These are phyloP conservation scores for Butyriboletus appendiculatus DNA, from an alignment of 1,284 basidiomycete species.

Conservation along the genomic window DNA sequence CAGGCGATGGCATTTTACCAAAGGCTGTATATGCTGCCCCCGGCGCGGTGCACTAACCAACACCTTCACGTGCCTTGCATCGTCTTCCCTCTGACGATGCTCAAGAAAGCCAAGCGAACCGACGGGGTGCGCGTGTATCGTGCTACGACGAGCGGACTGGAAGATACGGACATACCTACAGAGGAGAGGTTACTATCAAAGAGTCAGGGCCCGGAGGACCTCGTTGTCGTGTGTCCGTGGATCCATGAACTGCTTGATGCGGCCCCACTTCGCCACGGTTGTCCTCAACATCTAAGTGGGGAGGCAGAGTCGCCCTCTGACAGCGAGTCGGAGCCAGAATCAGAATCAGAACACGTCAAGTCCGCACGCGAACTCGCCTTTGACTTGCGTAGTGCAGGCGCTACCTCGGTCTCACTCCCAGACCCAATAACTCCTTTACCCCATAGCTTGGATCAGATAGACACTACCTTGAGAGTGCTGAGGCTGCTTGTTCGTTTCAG, in stretches of 20 bases:
- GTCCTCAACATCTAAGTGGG: neutral
- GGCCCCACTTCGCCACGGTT: neutral
- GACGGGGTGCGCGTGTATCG: conserved; percentile 5
- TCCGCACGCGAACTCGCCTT: too few species aligned
- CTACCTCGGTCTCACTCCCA: neutral
- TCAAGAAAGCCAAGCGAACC: neutral
- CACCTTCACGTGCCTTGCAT: conserved; percentile 22
- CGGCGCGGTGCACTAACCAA: conserved; percentile 5
- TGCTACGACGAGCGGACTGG: conserved; percentile 6
- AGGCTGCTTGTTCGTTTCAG: conserved; percentile 13
- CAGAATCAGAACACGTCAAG: neutral
- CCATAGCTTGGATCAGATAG: neutral
- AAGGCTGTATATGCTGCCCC: neutral
- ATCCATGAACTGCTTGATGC: conserved; percentile 13
- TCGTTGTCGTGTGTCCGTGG: conserved; percentile 25
- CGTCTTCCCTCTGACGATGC: conserved; percentile 10
- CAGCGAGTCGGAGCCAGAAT: neutral
- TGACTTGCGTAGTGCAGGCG: neutral
- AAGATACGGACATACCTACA: conserved; percentile 12
- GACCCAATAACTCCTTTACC: neutral
- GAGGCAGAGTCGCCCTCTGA: neutral
- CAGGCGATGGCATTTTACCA: conserved; percentile 7
- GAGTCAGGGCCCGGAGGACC: neutral
- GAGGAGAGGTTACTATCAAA: neutral
- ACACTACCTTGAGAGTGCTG: neutral